Percentiles rank a stretch among this genome's conserved stretches.
Evolutionary conservation across 768 basidiomycete genomes (phyloP).

Genomic region (Lactifluus hygrophoroides): DNA sequence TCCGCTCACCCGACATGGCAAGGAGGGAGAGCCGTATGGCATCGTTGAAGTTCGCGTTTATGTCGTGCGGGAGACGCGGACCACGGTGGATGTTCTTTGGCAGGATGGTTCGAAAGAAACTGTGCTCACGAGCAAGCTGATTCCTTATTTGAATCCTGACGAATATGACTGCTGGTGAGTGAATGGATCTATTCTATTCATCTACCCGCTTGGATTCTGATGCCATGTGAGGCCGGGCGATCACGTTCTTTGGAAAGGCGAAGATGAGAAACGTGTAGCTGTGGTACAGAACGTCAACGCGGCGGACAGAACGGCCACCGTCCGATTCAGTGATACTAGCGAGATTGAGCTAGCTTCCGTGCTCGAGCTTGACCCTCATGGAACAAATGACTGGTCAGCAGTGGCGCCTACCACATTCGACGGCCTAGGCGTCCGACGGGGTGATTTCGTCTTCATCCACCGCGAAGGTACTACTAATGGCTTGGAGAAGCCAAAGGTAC

Average conservation of each 20-base stretch:
- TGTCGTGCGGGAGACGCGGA: constrained; percentile 61
- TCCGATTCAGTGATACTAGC: constrained; percentile 49
- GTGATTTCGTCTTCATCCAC: constrained; percentile 81
- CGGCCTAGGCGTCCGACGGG: constrained; percentile 70
- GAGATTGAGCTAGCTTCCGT: constrained; percentile 62
- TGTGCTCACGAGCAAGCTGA: constrained; percentile 51
- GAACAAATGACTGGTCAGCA: constrained; percentile 44
- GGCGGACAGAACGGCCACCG: constrained; percentile 55
- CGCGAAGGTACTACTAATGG: constrained; percentile 65
- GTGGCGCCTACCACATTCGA: constrained; percentile 39
- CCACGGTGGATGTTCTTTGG: constrained; percentile 72
- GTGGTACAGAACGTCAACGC: constrained; percentile 76
- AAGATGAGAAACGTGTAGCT: constrained; percentile 55
- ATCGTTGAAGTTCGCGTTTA: constrained; percentile 47
- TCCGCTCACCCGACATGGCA: constrained; percentile 55
- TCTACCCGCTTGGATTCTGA: not conserved
- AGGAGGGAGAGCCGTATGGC: constrained; percentile 36
- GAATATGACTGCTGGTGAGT: constrained; percentile 87
- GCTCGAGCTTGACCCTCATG: constrained; percentile 85
- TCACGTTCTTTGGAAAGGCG: constrained; percentile 75
- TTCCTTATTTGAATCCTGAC: constrained; percentile 81
- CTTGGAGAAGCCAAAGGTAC: constrained; percentile 57
- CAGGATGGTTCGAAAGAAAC: constrained; percentile 72
- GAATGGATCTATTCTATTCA: not conserved
- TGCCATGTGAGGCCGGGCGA: constrained; percentile 70